These are phyloP conservation scores for Cubamyces sp. DNA, from an alignment of 768 basidiomycete species.

Conservation along the genomic window DNA sequence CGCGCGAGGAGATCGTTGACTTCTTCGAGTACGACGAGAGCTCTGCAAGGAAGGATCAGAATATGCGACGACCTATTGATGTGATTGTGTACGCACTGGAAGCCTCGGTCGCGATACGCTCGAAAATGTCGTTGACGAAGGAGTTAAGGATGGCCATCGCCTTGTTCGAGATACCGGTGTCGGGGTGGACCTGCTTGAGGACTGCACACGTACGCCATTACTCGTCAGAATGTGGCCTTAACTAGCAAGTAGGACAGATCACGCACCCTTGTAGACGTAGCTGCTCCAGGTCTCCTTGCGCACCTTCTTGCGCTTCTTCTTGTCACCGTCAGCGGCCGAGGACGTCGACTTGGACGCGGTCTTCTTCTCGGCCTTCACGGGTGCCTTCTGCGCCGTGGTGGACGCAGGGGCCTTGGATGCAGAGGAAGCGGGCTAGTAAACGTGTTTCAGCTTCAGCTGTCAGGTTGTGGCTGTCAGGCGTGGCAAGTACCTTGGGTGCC, in stretches of 20 bases:
- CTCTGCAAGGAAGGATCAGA: slow-evolving; percentile 43
- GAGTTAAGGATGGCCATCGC: slow-evolving; percentile 85
- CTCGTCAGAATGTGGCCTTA: not conserved
- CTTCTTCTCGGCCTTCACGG: slow-evolving; percentile 47
- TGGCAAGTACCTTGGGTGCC: slow-evolving; percentile 35
- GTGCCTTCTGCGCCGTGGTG: slow-evolving; percentile 44
- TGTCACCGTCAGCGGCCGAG: slow-evolving; percentile 60
- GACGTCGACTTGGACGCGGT: slow-evolving; percentile 59
- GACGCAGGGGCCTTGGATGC: slow-evolving; percentile 63
- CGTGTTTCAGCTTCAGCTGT: slow-evolving; percentile 2
- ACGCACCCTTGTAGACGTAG: slow-evolving; percentile 81
- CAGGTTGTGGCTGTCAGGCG: slow-evolving; percentile 2
- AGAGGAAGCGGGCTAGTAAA: slow-evolving; percentile 48
- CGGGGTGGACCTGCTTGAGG: slow-evolving; percentile 90
- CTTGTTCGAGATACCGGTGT: slow-evolving; percentile 93
- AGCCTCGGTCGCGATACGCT: slow-evolving; percentile 76
- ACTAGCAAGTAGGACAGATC: slow-evolving; percentile 14
- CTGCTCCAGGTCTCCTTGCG: slow-evolving; percentile 85
- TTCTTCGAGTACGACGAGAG: slow-evolving; percentile 88
- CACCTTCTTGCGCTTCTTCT: slow-evolving; percentile 81
- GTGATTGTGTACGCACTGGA: slow-evolving; percentile 52
- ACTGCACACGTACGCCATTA: slow-evolving; percentile 43
- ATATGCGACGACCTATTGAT: not conserved
- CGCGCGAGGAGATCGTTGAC: slow-evolving; percentile 89
- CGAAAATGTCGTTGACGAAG: slow-evolving; percentile 85